Conservation (phyloP, 2,329 filamentous ascomycete species). For the Botryosphaeria dothidea region DNA sequence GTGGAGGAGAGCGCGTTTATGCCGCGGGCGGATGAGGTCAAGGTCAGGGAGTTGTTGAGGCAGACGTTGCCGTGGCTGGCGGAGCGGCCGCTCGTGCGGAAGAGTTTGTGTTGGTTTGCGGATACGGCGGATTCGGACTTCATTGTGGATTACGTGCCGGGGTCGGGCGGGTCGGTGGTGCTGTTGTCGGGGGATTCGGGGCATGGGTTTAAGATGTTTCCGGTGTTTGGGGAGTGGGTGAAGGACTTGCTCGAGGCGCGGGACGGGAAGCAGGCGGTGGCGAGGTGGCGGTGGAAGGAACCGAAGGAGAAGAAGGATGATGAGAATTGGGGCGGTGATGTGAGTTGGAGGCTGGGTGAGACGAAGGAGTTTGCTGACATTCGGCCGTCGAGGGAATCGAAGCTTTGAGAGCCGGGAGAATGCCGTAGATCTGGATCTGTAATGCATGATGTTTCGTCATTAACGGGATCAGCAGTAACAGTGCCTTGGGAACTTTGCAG, state of each 20-base stretch:
- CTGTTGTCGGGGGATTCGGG: slow-evolving; percentile 60
- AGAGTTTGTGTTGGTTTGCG: slow-evolving; percentile 64
- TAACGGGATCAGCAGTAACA: not conserved
- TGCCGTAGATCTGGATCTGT: too few relatives aligned
- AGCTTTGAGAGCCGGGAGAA: slow-evolving; percentile 24
- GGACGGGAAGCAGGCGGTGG: slow-evolving; percentile 44
- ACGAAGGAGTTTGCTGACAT: slow-evolving; percentile 26
- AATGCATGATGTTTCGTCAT: not conserved
- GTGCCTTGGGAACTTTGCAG: too few relatives aligned
- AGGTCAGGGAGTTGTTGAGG: slow-evolving; percentile 52
- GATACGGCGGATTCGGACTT: slow-evolving; percentile 63
- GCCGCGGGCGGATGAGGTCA: slow-evolving; percentile 54
- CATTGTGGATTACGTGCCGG: slow-evolving; percentile 60
- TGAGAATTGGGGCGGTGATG: slow-evolving; percentile 46
- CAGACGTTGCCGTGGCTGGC: slow-evolving; percentile 56
- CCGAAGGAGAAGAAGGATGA: slow-evolving; percentile 26
- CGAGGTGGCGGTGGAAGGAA: slow-evolving; percentile 56
- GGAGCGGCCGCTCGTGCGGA: slow-evolving; percentile 57
- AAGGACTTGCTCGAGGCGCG: slow-evolving; percentile 45
- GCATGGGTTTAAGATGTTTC: slow-evolving; percentile 65
- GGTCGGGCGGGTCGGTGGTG: slow-evolving; percentile 49
- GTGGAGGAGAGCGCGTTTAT: slow-evolving; percentile 49
- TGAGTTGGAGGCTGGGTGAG: slow-evolving; percentile 51
- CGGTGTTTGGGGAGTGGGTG: slow-evolving; percentile 57
- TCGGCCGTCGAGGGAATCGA: slow-evolving; percentile 21